phyloP scores from a whole-genome alignment of 225 moss, liverwort and hornwort genomes.

The Marchantia paleacea region DNA sequence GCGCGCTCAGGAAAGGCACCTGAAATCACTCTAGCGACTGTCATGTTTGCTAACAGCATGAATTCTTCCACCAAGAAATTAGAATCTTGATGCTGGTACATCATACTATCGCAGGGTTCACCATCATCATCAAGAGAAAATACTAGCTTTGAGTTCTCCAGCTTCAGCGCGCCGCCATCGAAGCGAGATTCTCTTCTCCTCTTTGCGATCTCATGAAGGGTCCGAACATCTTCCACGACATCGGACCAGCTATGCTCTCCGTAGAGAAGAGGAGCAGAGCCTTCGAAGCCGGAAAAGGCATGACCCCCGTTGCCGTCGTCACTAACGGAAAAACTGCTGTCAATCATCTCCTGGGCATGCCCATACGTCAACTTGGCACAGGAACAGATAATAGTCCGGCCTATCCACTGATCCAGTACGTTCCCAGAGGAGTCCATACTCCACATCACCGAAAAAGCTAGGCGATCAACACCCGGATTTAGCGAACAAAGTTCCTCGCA shows the following conservation, averaged over 20 bases:
- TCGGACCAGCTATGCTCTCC: conserved; percentile 72
- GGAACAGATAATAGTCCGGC: conserved; percentile 77
- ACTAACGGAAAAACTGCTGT: conserved; percentile 37
- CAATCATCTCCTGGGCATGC: conserved; percentile 87
- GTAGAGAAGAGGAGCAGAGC: conserved; percentile 50
- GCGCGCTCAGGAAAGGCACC: conserved; percentile 88
- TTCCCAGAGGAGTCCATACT: conserved; percentile 63
- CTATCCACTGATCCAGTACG: conserved; percentile 90
- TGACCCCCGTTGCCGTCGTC: conserved; percentile 37
- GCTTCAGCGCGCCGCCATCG: conserved; percentile 78
- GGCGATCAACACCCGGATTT: conserved; percentile 89
- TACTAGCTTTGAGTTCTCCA: conserved; percentile 76
- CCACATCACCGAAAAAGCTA: conserved; percentile 90
- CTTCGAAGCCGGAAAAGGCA: conserved; percentile 34
- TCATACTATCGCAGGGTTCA: conserved; percentile 70
- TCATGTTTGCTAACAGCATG: conserved; percentile 97
- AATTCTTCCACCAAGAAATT: conserved; percentile 96
- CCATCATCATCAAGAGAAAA: conserved; percentile 89
- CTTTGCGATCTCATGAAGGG: conserved; percentile 63
- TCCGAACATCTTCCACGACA: conserved; percentile 59
- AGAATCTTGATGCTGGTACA: conserved; percentile 83
- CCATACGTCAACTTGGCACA: conserved; percentile 92
- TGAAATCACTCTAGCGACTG: conserved; percentile 87
- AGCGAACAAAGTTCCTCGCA: conserved; percentile 95
- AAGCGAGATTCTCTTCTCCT: conserved; percentile 74